Base-by-base conservation (phyloP, 345 rosid species). In the Rhodomyrtus tomentosa region DNA sequence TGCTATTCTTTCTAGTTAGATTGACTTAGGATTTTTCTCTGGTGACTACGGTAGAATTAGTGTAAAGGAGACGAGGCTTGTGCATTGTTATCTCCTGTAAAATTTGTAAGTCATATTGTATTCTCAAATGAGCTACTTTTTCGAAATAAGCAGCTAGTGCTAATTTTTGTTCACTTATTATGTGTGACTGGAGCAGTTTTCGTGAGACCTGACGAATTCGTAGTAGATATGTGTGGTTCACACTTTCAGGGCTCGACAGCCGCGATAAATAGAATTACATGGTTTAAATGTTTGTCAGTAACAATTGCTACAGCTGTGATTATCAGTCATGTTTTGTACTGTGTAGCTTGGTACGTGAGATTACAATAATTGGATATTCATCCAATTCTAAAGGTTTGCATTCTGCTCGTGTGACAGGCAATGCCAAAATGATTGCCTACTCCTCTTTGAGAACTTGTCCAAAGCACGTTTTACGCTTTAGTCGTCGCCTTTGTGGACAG, bases 371-470 rank as follows among this genome's bases (percentile, higher is more conserved):
- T 86, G 82, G 58, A 59, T 81, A 85, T 16, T n/a, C 13, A 62
- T 42, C 74, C 80, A 50, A 42, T 68, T 68, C 36, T 50, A 27
- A 83, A 54, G 84, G 85, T 55, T 81, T 82, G 6, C 22, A 18
- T 20, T 84, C 54, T 86, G 56, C 85, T 87, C 84, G 38, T 87
- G 72, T 81, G 73, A 79, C 89, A 92, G 92, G 89, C 82, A 87
- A 85, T 85, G 87, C 89, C 87, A 90, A 86, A 85, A 94, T 95
- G 98, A 90, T 82, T 76, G 88, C 86, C 86, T 90, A 86, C 84
- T 83, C 93, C 87, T 89, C 93, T 27, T 62, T 92, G 84, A 89
- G 90, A 83, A 87, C 93, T 56, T 90, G 94, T 90, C 88, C 91
- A 50, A 91, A 89, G 87, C 91, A 90, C 89, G 92, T 79, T 81